Conservation (phyloP, 1,284 basidiomycete genomes). For the Phlebopus sp. region DNA sequence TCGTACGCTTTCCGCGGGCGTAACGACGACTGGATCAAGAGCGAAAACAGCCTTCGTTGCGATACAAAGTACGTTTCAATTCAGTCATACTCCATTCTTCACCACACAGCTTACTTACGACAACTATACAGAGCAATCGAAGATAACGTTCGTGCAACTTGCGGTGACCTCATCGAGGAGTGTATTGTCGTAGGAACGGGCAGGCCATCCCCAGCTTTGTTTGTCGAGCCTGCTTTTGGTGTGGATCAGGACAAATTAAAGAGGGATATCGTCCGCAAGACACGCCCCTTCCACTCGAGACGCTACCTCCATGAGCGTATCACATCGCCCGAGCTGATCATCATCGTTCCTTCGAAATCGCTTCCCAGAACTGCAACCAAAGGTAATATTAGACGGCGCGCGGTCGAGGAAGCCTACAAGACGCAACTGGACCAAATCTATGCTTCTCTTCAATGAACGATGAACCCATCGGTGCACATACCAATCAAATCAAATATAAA, state of each 20-base stretch:
- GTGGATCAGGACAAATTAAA: constrained; percentile 52
- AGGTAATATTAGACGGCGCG: constrained; percentile 64
- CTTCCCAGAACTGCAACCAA: constrained; percentile 67
- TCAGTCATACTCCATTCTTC: neutral
- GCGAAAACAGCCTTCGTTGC: constrained; percentile 66
- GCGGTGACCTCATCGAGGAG: constrained; percentile 52
- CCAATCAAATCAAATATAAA: neutral
- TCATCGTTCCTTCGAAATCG: constrained; percentile 52
- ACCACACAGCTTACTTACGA: constrained; percentile 9
- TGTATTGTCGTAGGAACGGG: constrained; percentile 67
- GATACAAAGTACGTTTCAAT: constrained; percentile 56
- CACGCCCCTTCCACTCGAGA: constrained; percentile 57
- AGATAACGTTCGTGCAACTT: constrained; percentile 59
- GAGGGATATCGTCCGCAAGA: constrained; percentile 64
- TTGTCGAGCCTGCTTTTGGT: constrained; percentile 56
- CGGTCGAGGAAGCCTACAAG: constrained; percentile 58
- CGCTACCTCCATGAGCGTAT: constrained; percentile 70
- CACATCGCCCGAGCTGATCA: constrained; percentile 48
- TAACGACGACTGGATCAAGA: constrained; percentile 79
- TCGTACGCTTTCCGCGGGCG: constrained; percentile 62
- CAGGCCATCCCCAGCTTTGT: constrained; percentile 63
- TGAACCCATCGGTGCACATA: neutral
- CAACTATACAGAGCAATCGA: constrained; percentile 54
- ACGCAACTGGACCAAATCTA: constrained; percentile 53
- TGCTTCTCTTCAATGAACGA: constrained; percentile 23